Percentiles rank a stretch among this genome's conserved stretches.
Conservation (phyloP, 2,329 filamentous ascomycete genomes). For the Aureobasidium vineae region DNA sequence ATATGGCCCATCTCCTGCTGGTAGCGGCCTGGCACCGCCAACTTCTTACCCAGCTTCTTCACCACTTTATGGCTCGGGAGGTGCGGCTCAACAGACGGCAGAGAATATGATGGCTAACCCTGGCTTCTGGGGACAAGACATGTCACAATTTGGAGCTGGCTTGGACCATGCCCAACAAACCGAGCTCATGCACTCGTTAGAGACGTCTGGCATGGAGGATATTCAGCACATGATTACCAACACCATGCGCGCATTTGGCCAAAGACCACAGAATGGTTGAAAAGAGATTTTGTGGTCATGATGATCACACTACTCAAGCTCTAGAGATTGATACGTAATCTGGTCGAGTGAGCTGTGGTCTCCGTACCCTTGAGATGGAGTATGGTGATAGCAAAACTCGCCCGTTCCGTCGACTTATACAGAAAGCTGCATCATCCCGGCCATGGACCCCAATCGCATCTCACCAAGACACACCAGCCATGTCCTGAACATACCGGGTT, state of each 20-base stretch:
- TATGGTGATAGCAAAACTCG: neutral
- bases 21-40: constrained; percentile 1
- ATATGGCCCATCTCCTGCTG: neutral
- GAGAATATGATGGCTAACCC: constrained; percentile 8
- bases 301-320: neutral
- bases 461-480: neutral
- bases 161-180: constrained; percentile 39
- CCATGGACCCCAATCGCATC: neutral
- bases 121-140: constrained; percentile 24
- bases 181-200: constrained; percentile 40
- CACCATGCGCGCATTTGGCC: constrained; percentile 28
- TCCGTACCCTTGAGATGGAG: neutral
- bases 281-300: neutral
- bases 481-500: neutral
- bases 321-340: neutral
- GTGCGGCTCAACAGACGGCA: constrained; percentile 1
- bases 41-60: constrained; percentile 3
- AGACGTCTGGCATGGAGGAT: constrained; percentile 42
- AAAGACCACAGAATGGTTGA: constrained; percentile 21
- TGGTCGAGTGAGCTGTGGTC: neutral
- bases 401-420: neutral
- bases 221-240: constrained; percentile 40
- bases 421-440: neutral
- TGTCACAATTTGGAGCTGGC: constrained; percentile 36
- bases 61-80: constrained; percentile 6